Evolutionary conservation across 306 rosid genomes (phyloP).

Genomic region (Lupinus albus): DNA sequence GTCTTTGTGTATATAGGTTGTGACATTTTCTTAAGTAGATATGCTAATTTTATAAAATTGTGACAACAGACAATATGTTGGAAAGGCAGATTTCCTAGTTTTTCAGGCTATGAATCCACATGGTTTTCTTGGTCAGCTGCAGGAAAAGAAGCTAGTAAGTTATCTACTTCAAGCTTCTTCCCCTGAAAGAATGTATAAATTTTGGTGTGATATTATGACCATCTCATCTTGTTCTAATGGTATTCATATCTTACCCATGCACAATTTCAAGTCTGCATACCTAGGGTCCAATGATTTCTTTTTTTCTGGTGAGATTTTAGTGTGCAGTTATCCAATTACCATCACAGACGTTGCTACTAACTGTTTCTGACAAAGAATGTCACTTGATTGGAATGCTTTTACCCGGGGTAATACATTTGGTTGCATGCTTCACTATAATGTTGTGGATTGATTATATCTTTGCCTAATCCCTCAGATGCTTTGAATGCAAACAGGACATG

Average conservation of each 20-base stretch:
- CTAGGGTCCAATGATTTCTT: slow-evolving; percentile 16
- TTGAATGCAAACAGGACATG: slow-evolving; percentile 77
- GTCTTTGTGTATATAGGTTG: slow-evolving; percentile 17
- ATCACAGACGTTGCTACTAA: slow-evolving; percentile 88
- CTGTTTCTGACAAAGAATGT: slow-evolving; percentile 89
- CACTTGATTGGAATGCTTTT: slow-evolving; percentile 98
- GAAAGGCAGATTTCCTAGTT: slow-evolving; percentile 94
- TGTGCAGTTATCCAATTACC: slow-evolving; percentile 98
- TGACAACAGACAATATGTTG: slow-evolving; percentile 82
- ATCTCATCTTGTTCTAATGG: slow-evolving; percentile 4
- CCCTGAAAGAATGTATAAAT: slow-evolving; percentile 15
- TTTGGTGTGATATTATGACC: slow-evolving; percentile 5
- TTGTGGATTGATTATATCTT: slow-evolving; percentile 27
- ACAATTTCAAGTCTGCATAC: background rate
- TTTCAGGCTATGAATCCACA: slow-evolving; percentile 92
- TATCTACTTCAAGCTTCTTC: slow-evolving; percentile 8
- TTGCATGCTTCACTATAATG: slow-evolving; percentile 25
- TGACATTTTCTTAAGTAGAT: slow-evolving; percentile 20
- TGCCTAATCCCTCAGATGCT: slow-evolving; percentile 26
- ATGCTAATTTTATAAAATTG: slow-evolving; percentile 33
- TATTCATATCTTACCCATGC: background rate
- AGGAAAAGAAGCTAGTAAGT: slow-evolving; percentile 93
- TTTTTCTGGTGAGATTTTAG: slow-evolving; percentile 40
- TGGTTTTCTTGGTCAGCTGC: slow-evolving; percentile 93
- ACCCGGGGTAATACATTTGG: slow-evolving; percentile 69